Conservation (phyloP, 768 basidiomycete genomes). For the Mycena filopes region DNA sequence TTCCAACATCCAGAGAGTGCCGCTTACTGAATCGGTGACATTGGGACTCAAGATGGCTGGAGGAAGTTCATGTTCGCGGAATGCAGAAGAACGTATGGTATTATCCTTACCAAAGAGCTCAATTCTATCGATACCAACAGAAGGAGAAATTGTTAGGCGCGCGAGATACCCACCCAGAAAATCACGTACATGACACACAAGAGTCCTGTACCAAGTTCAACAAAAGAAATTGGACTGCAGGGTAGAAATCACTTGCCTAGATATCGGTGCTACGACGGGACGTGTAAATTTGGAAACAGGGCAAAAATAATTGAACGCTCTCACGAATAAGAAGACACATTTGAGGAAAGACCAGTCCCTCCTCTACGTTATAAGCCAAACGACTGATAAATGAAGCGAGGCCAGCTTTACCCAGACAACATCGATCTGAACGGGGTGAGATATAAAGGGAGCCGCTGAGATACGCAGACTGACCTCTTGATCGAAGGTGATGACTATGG, state of each 20-base stretch:
- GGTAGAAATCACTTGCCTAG: conserved; percentile 25
- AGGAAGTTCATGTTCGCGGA: not conserved
- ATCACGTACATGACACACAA: conserved; percentile 38
- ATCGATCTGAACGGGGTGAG: conserved; percentile 1
- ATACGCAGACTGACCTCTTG: conserved; percentile 1
- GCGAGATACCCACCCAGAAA: not conserved
- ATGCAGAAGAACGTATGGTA: not conserved
- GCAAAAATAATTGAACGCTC: not conserved
- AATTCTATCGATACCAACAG: conserved; percentile 11
- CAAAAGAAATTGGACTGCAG: too few species aligned
- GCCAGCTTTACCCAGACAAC: conserved; percentile 12
- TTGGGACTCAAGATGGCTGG: conserved; percentile 3
- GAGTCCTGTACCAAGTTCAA: conserved; percentile 17
- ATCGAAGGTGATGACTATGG: conserved; percentile 21
- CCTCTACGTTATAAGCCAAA: conserved; percentile 16
- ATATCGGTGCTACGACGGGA: conserved; percentile 37
- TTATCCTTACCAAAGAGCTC: conserved; percentile 14
- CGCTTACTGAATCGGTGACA: conserved; percentile 8
- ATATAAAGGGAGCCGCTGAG: not conserved
- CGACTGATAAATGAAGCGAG: not conserved
- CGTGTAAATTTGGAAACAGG: not conserved
- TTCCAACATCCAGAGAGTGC: not conserved
- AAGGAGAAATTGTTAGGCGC: too few species aligned
- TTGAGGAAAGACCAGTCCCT: conserved; percentile 44
- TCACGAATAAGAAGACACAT: conserved; percentile 40